phyloP scores from a whole-genome alignment of 2,329 filamentous ascomycete species.

The Xenoacremonium recifei region DNA sequence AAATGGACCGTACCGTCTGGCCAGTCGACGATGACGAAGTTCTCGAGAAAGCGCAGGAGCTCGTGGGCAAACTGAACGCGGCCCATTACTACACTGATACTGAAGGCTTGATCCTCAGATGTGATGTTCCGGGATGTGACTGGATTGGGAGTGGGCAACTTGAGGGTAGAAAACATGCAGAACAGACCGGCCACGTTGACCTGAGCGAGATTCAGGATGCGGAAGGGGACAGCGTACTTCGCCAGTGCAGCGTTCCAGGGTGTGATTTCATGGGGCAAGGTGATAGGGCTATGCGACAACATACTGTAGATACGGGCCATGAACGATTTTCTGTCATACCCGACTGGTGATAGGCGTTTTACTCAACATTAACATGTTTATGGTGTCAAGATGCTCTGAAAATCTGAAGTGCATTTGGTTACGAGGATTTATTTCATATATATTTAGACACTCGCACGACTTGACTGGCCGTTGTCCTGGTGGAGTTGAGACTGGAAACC shows the following conservation, averaged over 20 bases:
- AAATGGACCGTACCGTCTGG: constrained; percentile 69
- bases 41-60: constrained; percentile 63
- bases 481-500: too few relatives aligned
- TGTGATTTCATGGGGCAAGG: constrained; percentile 69
- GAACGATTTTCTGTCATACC: constrained; percentile 39
- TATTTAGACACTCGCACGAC: too few relatives aligned
- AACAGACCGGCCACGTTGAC: constrained; percentile 57
- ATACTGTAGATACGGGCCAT: constrained; percentile 62
- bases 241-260: constrained; percentile 65
- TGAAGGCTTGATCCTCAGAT: constrained; percentile 73
- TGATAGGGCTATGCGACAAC: constrained; percentile 55
- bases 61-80: constrained; percentile 64
- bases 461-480: too few relatives aligned
- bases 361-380: too few relatives aligned
- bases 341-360: constrained; percentile 30
- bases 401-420: too few relatives aligned
- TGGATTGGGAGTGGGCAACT: constrained; percentile 67
- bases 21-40: constrained; percentile 59
- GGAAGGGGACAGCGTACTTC: constrained; percentile 73
- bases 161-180: constrained; percentile 61
- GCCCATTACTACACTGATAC: constrained; percentile 89
- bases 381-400: too few relatives aligned
- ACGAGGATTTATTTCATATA: too few relatives aligned
- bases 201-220: constrained; percentile 72
- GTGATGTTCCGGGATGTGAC: constrained; percentile 63